Evolutionary conservation across 2,329 filamentous ascomycete genomes (phyloP), one percentile per base, ranked within the genome.

Genomic region (Phialophora macrospora): DNA sequence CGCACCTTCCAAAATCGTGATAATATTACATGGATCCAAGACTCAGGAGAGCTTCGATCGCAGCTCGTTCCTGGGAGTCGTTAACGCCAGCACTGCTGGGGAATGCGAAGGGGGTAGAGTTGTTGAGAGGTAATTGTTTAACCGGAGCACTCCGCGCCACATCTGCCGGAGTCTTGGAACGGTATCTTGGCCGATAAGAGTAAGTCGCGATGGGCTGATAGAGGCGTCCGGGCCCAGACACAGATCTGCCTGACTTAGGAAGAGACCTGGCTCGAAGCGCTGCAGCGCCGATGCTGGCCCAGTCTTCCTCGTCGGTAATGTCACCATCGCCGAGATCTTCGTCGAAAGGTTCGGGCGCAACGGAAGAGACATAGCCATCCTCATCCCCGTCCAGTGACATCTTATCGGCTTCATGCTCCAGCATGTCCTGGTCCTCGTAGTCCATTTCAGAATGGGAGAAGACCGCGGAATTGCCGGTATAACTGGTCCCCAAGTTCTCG

Each of bases 281-380:
- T 62, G 90, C 92, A 32, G 93, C 92, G 62, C 93, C 94, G 68
- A 97, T 90, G 60, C 90, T 88, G 55, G 91, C 92, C 93, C 94
- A 97, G 79, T 98, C 93, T 78, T 98, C 94, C 75, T 97, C 92
- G 75, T 98, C 95, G 26, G 95, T 98, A 66, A 91, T 86, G 75
- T 97, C 92, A 72, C 90, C 90, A 57, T 97, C 92, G 71, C 90
- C 89, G 67, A 91, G 87, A 74, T 96, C 90, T 81, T 88, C 79
- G 77, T 83, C 71, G 46, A 81, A 81, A 67, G 87, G 83, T 65
- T 90, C 89, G 14, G 77, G 77, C 20, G 89, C 90, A 73, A 92
- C 90, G 34, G 90, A 92, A 74, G 90, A 93, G 12, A 91, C 93
- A 62, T 78, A 81, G 60, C 73, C 75, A 26, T 85, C 87, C 51